Evolutionary conservation across 139 green algal genomes (phyloP).

Genomic region (Chlamydomonas sp.): DNA sequence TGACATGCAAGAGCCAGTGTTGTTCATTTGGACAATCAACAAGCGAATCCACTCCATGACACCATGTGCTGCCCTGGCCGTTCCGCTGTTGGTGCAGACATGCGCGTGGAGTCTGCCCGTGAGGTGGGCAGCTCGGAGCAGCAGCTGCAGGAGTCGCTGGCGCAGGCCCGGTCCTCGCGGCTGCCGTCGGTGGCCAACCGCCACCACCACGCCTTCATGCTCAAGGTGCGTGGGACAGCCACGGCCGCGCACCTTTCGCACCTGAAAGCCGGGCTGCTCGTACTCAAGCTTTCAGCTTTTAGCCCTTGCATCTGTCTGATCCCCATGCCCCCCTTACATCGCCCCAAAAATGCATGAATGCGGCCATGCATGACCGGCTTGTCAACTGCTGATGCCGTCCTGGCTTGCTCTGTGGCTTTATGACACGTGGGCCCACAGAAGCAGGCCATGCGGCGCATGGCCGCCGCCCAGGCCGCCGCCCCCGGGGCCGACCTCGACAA

Average conservation of each 20-base stretch:
- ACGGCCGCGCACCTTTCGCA: no score
- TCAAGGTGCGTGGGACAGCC: neutral
- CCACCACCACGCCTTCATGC: slow-evolving; percentile 29
- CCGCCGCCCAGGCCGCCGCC: neutral
- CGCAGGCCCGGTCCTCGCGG: slow-evolving; percentile 1
- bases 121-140: neutral
- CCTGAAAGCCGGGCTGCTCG: no score
- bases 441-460: neutral
- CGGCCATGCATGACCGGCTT: no score
- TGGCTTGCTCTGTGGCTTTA: neutral
- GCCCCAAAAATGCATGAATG: no score
- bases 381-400: no score
- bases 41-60: no score
- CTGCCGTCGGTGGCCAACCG: slow-evolving; percentile 31
- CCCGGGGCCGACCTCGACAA: neutral
- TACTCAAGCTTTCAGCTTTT: no score
- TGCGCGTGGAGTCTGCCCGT: neutral
- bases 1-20: no score
- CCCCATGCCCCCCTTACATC: no score
- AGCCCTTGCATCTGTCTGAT: no score
- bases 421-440: neutral
- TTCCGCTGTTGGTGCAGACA: neutral
- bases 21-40: no score
- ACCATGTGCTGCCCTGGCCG: no score
- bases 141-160: neutral